phyloP scores from a whole-genome alignment of 1,284 basidiomycete genomes.

The Tranzscheliella williamsii region DNA sequence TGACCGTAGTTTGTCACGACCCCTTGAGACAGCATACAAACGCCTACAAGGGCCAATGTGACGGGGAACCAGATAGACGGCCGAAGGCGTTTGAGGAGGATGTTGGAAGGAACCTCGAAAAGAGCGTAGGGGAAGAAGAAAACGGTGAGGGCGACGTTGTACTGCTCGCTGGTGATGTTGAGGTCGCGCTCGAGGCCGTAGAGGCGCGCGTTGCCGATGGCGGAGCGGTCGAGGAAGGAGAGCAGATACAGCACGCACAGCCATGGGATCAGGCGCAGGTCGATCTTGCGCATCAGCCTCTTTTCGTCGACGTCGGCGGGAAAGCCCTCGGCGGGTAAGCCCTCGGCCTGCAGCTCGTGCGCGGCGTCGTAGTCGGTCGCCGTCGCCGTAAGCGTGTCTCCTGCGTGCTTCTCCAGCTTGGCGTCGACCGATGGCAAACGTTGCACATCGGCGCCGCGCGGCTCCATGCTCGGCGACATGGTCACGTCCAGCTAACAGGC shows the following conservation, averaged over 20 bases:
- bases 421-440: conserved; percentile 5
- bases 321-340: conserved; percentile 7
- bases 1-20: conserved; percentile 70
- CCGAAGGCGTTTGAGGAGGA: conserved; percentile 70
- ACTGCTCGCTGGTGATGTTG: conserved; percentile 20
- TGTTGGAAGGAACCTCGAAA: conserved; percentile 38
- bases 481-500: no score
- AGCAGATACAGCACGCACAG: conserved; percentile 48
- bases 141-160: conserved; percentile 25
- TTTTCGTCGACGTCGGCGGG: conserved; percentile 46
- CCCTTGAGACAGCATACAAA: conserved; percentile 74
- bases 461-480: no score
- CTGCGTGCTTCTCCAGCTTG: conserved; percentile 9
- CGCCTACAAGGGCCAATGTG: conserved; percentile 64
- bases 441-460: no score
- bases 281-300: conserved; percentile 54
- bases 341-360: conserved; percentile 1
- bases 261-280: conserved; percentile 50
- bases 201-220: conserved; percentile 61
- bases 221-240: conserved; percentile 63
- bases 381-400: conserved; percentile 8
- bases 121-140: conserved; percentile 51
- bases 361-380: conserved; percentile 5
- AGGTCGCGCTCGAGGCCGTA: conserved; percentile 35
- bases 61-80: conserved; percentile 70